Evolutionary conservation across 257 asterid species (phyloP), one percentile per base, ranked within the genome.

Genomic region (Salvia splendens): DNA sequence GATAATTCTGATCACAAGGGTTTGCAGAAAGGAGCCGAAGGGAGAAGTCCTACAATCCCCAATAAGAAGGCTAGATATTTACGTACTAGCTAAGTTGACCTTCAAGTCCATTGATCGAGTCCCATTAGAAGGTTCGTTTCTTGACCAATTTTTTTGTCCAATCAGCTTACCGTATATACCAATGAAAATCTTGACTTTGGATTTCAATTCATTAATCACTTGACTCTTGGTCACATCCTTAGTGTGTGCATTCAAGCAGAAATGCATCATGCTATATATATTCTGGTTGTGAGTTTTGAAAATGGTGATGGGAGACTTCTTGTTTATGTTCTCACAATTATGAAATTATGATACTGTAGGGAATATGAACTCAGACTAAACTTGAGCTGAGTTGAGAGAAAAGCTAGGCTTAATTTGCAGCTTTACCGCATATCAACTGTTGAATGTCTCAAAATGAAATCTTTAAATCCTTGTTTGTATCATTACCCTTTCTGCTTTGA

Each of bases 1-100:
- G 82, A 71, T 36, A 72, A 74, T 42, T 16, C 33, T 63, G 77
- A 57, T 56, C 36, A 57, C 81, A 11, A 16, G 62, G 75, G 74
- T 65, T 24, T 70, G 69, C 70, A 36, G 57, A 64, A 75, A 72
- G 70, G 62, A 61, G 61, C 70, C 17, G 55, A 68, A 70, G 77
- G 58, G 68, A 75, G 35, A 72, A 68, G 36, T 63, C 67, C 38
- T 32, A 15, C 7, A 14, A 15, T n/a, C 10, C 73, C 78, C 41
- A 70, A 76, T 45, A 74, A 59, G 69, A 84, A 78, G 73, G 70
- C 70, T 54, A 83, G 17, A 48, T 82, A 72, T 71, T 42, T 83
- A 46, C 80, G 75, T n/a, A 64, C 66, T 67, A 61, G 55, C 52
- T 64, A 52, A 62, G 59, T 5, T 58, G 67, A n/a, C n/a, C n/a